These are phyloP conservation scores for Ophidiomyces ophidiicola DNA, from an alignment of 2,329 filamentous ascomycete genomes.

Conservation along the genomic window DNA sequence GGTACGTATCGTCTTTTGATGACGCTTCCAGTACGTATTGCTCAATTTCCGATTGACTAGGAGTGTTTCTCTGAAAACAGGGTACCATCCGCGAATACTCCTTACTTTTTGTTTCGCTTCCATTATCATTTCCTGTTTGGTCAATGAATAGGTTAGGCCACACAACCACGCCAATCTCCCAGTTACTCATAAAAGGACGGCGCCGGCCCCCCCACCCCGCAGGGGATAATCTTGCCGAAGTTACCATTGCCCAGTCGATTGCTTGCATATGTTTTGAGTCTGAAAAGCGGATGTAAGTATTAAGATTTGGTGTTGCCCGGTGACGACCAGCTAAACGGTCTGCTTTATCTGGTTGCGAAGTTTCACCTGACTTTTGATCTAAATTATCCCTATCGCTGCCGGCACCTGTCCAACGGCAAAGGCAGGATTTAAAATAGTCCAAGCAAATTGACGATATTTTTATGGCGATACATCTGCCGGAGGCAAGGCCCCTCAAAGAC, in stretches of 20 bases:
- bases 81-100: constrained; percentile 49
- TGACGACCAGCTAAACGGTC: constrained; percentile 46
- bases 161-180: constrained; percentile 71
- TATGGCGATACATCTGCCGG: constrained; percentile 70
- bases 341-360: not conserved
- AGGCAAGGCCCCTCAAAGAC: constrained; percentile 65
- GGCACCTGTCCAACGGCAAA: constrained; percentile 67
- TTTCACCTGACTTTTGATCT: not conserved
- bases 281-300: constrained; percentile 65
- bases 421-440: constrained; percentile 54
- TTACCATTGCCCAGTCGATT: constrained; percentile 76
- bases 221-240: constrained; percentile 81
- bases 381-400: constrained; percentile 10
- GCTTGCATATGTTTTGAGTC: constrained; percentile 26
- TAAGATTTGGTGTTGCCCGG: constrained; percentile 73
- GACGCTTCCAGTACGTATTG: constrained; percentile 8
- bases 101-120: constrained; percentile 50
- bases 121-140: constrained; percentile 25
- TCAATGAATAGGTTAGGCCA: constrained; percentile 53
- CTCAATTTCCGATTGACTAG: constrained; percentile 24
- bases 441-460: no score
- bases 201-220: constrained; percentile 82
- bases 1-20: not conserved
- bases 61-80: constrained; percentile 52
- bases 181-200: no score